Conservation (phyloP, 2,329 filamentous ascomycete genomes). For the Monilinia fructicola region DNA sequence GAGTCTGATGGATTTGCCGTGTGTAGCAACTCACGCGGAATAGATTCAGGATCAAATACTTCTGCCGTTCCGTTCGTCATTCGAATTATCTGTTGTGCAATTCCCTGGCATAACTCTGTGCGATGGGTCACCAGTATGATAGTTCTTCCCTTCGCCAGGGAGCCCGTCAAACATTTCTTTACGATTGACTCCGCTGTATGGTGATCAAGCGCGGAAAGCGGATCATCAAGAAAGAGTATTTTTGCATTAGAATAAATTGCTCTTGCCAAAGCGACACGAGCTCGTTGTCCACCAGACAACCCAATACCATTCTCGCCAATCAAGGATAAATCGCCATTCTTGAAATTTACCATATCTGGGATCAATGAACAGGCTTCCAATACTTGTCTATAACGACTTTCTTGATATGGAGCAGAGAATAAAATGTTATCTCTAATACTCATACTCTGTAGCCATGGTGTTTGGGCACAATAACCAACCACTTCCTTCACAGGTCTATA, state of each 20-base stretch:
- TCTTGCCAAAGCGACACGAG: constrained; percentile 59
- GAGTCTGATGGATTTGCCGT: constrained; percentile 30
- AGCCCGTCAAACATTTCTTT: constrained; percentile 55
- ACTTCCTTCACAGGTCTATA: constrained; percentile 54
- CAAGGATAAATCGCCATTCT: constrained; percentile 61
- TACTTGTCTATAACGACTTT: constrained; percentile 66
- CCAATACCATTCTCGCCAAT: constrained; percentile 62
- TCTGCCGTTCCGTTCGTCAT: constrained; percentile 58
- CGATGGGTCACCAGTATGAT: constrained; percentile 64
- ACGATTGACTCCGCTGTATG: constrained; percentile 64
- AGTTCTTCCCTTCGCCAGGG: constrained; percentile 53
- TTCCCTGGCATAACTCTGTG: constrained; percentile 67
- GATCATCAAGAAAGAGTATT: constrained; percentile 58
- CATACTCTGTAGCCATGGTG: constrained; percentile 69
- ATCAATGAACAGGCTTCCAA: constrained; percentile 62
- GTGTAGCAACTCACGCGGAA: constrained; percentile 34
- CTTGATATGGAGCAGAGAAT: constrained; percentile 66
- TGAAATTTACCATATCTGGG: constrained; percentile 61
- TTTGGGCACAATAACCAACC: constrained; percentile 64
- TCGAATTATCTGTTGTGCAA: constrained; percentile 73
- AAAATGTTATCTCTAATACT: constrained; percentile 68
- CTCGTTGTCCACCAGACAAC: constrained; percentile 60
- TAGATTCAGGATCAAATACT: constrained; percentile 33
- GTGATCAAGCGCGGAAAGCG: constrained; percentile 60
- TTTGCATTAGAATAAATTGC: constrained; percentile 58